Conservation (phyloP, 176 grass and related monocot species). For the Avena sativa region DNA sequence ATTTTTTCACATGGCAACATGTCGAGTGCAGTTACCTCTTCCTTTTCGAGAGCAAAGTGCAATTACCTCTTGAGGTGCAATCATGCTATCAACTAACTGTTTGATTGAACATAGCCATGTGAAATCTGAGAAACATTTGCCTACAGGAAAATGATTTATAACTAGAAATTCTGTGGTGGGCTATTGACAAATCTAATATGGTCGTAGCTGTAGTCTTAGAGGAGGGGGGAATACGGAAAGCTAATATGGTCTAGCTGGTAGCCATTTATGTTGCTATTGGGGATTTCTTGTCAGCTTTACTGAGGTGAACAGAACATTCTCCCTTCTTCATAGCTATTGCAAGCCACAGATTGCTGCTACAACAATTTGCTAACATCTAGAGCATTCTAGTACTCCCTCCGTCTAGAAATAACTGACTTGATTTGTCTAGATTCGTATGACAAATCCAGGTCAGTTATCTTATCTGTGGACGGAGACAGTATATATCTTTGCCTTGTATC, state of each 20-base stretch:
- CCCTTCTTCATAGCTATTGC: background rate
- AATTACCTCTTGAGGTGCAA: background rate
- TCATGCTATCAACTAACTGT: background rate
- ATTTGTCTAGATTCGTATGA: too few relatives aligned
- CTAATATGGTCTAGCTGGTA: too few relatives aligned
- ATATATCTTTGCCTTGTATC: background rate
- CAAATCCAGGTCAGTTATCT: too few relatives aligned
- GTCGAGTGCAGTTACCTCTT: background rate
- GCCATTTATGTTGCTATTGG: background rate
- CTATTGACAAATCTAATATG: background rate
- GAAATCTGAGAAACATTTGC: background rate
- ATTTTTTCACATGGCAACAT: background rate
- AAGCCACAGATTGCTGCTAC: background rate
- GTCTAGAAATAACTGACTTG: too few relatives aligned
- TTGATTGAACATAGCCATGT: background rate
- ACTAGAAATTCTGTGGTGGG: background rate
- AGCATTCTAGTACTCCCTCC: background rate
- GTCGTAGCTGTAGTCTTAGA: background rate
- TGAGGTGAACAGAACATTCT: background rate
- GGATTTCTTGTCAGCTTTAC: background rate
- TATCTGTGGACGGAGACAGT: too few relatives aligned
- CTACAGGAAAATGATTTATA: background rate
- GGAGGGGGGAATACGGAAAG: background rate
- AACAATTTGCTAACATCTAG: constrained; percentile 13
- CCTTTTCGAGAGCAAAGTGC: background rate